Percentiles rank a stretch among this genome's conserved stretches.
Conservation (phyloP, 2,329 filamentous ascomycete genomes). For the Venturia asperata region DNA sequence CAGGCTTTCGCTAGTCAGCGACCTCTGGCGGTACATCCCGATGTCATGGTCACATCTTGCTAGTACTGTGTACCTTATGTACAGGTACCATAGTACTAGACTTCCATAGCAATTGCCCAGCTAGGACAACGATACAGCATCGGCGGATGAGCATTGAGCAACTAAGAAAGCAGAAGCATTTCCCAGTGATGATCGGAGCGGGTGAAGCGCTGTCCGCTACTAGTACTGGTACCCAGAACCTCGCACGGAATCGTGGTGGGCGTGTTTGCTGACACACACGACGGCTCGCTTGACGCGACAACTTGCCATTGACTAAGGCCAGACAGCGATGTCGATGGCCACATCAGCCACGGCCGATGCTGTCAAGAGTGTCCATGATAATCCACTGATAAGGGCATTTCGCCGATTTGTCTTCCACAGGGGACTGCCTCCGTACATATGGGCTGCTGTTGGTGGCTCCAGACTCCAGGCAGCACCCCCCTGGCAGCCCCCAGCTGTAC, state of each 20-base stretch:
- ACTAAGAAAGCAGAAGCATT: no score
- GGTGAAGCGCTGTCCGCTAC: background rate
- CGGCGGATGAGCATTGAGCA: no score
- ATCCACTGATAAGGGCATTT: background rate
- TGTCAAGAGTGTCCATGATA: background rate
- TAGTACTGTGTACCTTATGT: no score
- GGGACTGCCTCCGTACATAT: no score
- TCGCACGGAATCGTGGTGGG: background rate
- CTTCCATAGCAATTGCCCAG: background rate
- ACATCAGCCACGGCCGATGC: background rate
- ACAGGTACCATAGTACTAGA: no score
- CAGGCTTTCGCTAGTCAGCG: background rate
- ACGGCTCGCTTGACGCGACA: background rate
- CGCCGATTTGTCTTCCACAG: background rate
- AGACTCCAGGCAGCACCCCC: background rate
- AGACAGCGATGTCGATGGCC: background rate
- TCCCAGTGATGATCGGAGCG: background rate
- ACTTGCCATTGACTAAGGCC: background rate
- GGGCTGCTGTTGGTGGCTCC: background rate
- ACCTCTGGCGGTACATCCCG: no score
- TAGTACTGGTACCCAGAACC: background rate
- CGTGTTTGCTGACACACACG: background rate
- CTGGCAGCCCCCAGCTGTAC: no score
- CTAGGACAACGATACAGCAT: background rate
- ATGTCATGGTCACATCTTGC: background rate